A percentile compares a stretch with the other conserved stretches of the same genome.
These are phyloP conservation scores for Picea abies DNA, from an alignment of 83 land plant genomes.

Conservation along the genomic window DNA sequence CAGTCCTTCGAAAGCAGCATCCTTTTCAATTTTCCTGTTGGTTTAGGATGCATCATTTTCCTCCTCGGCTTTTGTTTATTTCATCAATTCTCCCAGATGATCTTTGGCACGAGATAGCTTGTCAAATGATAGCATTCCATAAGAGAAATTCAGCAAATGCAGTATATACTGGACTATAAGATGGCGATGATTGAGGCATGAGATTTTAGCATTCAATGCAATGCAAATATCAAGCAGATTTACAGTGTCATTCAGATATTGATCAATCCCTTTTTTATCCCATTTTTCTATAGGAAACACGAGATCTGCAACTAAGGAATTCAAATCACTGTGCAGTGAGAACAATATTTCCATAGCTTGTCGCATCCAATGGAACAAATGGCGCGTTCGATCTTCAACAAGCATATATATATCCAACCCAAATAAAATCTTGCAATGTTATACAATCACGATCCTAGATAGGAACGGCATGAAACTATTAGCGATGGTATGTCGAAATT, in stretches of 20 bases:
- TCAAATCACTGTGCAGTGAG: slow-evolving; percentile 48
- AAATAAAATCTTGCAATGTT: no score
- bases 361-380: slow-evolving; percentile 45
- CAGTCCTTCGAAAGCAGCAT: slow-evolving; percentile 57
- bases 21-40: neutral
- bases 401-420: no score
- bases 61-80: slow-evolving; percentile 15
- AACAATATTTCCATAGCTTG: slow-evolving; percentile 47
- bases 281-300: slow-evolving; percentile 65
- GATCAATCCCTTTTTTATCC: slow-evolving; percentile 81
- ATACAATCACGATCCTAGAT: no score
- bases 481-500: no score
- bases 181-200: slow-evolving; percentile 54
- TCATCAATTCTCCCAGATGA: slow-evolving; percentile 56
- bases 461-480: no score
- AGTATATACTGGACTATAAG: slow-evolving; percentile 53
- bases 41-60: no score
- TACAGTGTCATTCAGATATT: slow-evolving; percentile 67
- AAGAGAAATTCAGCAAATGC: slow-evolving; percentile 34
- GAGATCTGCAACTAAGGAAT: slow-evolving; percentile 53
- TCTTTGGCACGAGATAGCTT: neutral
- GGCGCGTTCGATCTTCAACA: no score
- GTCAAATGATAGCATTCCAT: slow-evolving; percentile 17
- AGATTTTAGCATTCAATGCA: slow-evolving; percentile 59
- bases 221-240: slow-evolving; percentile 76